Evolutionary conservation across 768 basidiomycete genomes (phyloP), one percentile per base, ranked within the genome.

Genomic region (Mycena alexandri): DNA sequence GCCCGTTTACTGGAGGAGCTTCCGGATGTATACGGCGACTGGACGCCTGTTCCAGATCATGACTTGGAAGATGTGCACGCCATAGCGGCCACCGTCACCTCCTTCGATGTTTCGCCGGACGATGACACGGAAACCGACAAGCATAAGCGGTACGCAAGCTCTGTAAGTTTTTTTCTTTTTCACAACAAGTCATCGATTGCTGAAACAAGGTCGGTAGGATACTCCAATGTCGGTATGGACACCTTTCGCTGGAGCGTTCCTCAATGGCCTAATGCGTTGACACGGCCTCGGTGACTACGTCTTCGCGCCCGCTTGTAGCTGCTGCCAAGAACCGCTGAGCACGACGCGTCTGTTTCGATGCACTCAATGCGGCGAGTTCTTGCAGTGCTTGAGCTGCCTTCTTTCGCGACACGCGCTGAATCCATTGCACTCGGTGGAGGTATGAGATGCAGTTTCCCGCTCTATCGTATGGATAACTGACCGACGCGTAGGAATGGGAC

Each of bases 401-500:
- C 17, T 13, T n/a, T 0, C 3, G 9, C 22, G 48, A 1, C 67
- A 68, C n/a, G 12, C 19, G 19, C 36, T 41, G 11, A 56, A 41
- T 17, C 61, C 61, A 3, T 22, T 68, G 12, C 67, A 68, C 16
- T 12, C 13, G 12, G 10, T 68, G 0, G 25, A 42, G 47, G 67
- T 68, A 21, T 10, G 61, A 14, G 8, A 33, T 3, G n/a, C n/a
- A n/a, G n/a, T 53, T 53, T 4, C 10, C 10, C 11, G 14, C 17
- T 52, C 6, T 7, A 25, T 6, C n/a, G n/a, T 53, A 10, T 33
- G 14, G 21, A 22, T 3, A 12, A 21, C 17, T 12, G 7, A 12
- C 5, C 12, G 7, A 36, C 12, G 34, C 34, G 5, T 36, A 66
- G 65, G 57, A 60, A 48, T 66, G 65, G 65, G 60, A 59, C 16